Evolutionary conservation across 2,329 filamentous ascomycete species (phyloP).

Genomic region (Fusarium continuum): DNA sequence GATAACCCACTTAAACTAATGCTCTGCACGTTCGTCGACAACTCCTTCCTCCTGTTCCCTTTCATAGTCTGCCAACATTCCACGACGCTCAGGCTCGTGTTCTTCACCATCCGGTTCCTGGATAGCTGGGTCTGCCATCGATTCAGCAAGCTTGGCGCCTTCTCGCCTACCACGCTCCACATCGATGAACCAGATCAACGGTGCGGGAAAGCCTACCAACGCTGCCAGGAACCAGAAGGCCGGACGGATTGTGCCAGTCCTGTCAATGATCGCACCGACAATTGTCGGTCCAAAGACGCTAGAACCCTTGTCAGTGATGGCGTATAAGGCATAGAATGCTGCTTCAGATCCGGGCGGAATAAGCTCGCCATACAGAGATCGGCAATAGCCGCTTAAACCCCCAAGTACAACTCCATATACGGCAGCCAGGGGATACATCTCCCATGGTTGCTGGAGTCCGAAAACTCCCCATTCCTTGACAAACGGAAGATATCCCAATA

Average conservation of each 20-base stretch:
- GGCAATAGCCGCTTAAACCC: constrained; percentile 91
- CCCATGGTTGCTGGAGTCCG: constrained; percentile 93
- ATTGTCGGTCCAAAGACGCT: constrained; percentile 94
- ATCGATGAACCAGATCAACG: constrained; percentile 85
- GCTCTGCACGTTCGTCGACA: constrained; percentile 11
- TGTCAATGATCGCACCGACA: constrained; percentile 91
- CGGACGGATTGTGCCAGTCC: constrained; percentile 79
- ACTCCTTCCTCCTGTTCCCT: constrained; percentile 30
- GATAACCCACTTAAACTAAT: constrained; percentile 3
- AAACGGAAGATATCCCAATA: constrained; percentile 86
- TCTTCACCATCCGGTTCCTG: constrained; percentile 34
- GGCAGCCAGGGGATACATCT: constrained; percentile 92
- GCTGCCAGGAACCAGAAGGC: constrained; percentile 92
- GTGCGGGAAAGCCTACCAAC: constrained; percentile 84
- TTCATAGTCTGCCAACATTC: constrained; percentile 45
- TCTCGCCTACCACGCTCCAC: constrained; percentile 80
- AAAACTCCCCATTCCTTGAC: constrained; percentile 77
- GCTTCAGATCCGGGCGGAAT: constrained; percentile 95
- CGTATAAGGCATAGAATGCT: constrained; percentile 95
- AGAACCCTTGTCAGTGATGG: constrained; percentile 96
- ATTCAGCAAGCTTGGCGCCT: constrained; percentile 69
- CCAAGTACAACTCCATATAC: constrained; percentile 94
- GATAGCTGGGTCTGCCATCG: constrained; percentile 63
- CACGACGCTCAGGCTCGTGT: constrained; percentile 38
- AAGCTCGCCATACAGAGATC: constrained; percentile 89